Evolutionary conservation across 352 stramenopile genomes (phyloP).

Genomic region (Pythium vanterpoolii): DNA sequence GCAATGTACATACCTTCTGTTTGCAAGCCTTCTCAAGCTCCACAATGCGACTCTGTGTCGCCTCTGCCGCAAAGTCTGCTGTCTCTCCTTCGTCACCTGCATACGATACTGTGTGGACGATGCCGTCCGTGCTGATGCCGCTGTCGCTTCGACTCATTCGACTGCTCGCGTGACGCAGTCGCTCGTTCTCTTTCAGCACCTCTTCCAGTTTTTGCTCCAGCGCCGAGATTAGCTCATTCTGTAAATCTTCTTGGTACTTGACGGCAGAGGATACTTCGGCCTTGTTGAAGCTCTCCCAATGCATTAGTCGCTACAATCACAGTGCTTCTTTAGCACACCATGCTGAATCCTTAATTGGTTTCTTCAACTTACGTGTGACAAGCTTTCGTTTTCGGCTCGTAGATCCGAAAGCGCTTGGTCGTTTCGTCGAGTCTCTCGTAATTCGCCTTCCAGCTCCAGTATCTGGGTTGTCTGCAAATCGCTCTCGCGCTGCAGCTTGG

Average conservation of each 20-base stretch:
- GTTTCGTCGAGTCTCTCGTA: conserved; percentile 44
- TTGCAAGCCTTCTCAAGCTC: conserved; percentile 74
- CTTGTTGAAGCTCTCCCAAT: conserved; percentile 60
- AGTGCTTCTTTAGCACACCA: not conserved
- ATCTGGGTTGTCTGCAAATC: conserved; percentile 55
- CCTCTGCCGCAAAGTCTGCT: conserved; percentile 15
- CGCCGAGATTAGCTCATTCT: conserved; percentile 30
- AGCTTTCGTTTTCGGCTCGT: conserved; percentile 35
- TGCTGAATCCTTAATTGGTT: not conserved
- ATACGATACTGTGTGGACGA: not conserved
- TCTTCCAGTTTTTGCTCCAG: conserved; percentile 41
- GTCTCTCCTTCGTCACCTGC: not conserved
- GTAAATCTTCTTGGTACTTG: conserved; percentile 46
- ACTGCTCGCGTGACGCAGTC: conserved; percentile 2
- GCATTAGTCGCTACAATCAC: conserved; percentile 35
- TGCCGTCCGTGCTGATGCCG: not conserved
- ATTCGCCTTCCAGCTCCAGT: conserved; percentile 57
- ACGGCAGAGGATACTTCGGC: conserved; percentile 37
- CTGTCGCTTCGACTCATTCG: conserved; percentile 10
- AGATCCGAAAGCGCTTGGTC: conserved; percentile 35
- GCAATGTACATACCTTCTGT: conserved; percentile 49
- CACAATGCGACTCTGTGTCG: conserved; percentile 32
- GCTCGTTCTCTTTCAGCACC: conserved; percentile 29
- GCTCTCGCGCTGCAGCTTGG: conserved; percentile 46
- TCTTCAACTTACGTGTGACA: conserved; percentile 33